phyloP scores from a whole-genome alignment of 805 yeast species.

The Monosporozyma siamensis region DNA sequence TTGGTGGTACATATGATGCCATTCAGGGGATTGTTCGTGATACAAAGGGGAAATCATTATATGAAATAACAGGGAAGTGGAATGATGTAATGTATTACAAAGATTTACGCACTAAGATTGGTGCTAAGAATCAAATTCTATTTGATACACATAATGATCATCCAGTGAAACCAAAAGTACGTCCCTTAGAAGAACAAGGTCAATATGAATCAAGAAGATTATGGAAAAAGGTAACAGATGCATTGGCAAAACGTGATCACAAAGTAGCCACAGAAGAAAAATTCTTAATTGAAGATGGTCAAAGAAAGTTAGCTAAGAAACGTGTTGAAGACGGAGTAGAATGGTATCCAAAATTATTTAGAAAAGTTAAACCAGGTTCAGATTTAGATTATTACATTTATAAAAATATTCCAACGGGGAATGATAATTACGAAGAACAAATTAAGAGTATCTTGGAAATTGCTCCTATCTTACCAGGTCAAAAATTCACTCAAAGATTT shows the following conservation, averaged over 20 bases:
- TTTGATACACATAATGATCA: slow-evolving; percentile 51
- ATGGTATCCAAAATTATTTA: slow-evolving; percentile 73
- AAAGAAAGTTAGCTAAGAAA: slow-evolving; percentile 62
- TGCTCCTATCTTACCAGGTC: slow-evolving; percentile 82
- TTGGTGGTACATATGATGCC: slow-evolving; percentile 84
- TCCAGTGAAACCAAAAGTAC: slow-evolving; percentile 56
- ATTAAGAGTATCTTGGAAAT: slow-evolving; percentile 48
- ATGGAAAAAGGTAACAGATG: slow-evolving; percentile 78
- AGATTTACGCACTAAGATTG: slow-evolving; percentile 31
- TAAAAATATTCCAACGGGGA: slow-evolving; percentile 46
- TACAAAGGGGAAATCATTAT: slow-evolving; percentile 45
- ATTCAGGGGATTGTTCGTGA: slow-evolving; percentile 66
- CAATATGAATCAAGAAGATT: slow-evolving; percentile 69
- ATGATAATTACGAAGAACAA: slow-evolving; percentile 42
- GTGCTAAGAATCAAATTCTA: slow-evolving; percentile 39
- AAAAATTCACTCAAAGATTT: slow-evolving; percentile 53
- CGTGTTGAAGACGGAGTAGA: slow-evolving; percentile 71
- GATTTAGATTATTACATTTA: slow-evolving; percentile 58
- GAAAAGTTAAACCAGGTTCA: slow-evolving; percentile 34
- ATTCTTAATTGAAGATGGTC: slow-evolving; percentile 77
- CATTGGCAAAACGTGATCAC: slow-evolving; percentile 74
- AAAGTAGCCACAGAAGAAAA: slow-evolving; percentile 81
- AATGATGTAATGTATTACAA: slow-evolving; percentile 71
- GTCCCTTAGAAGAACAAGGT: slow-evolving; percentile 74
- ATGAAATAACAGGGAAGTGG: slow-evolving; percentile 84